Base-by-base conservation (phyloP, 495 filamentous ascomycete genomes). In the Echria macrotheca region DNA sequence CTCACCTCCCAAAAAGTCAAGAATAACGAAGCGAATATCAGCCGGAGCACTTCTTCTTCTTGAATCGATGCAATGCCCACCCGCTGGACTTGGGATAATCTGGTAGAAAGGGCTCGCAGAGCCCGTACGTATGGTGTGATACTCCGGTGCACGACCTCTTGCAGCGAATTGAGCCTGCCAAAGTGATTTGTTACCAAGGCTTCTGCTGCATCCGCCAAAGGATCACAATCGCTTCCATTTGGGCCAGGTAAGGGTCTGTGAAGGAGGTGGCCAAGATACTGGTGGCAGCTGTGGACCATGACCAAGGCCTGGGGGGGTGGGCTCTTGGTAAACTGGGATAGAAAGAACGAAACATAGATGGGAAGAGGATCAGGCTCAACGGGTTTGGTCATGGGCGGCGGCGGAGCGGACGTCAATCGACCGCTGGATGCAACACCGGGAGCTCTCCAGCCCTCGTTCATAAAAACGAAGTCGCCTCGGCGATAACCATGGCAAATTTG, bases 1-100 rank as follows among this genome's bases (percentile, higher is more conserved):
- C n/a, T 2, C 12, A 43, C 40, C 40, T 44, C 41, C 41, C 41
- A 44, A 14, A 44, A 31, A n/a, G 41, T 19, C 41, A 44, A 44
- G 22, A 26, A 44, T n/a, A 44, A 25, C 14, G 23, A 44, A 18
- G 41, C 4, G 14, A 44, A 44, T 2, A 44, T 18, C 1, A 44
- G 41, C 23, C 21, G 41, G 23, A 44, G 14, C 21, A 44, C 24
- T 15, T 44, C 41, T 14, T 44, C 41, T 18, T 44, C 41, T 4
- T 44, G 11, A 14, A 44, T 31, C 14, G n/a, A 9, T 3, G 5
- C 41, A 25, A 44, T 44, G 24, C 41, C 41, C 5, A 18, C 11
- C 6, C 24, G 41, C 41, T 44, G 41, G 12, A 44, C 21, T 1
- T 44, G n/a, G 14, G 24, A 22, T 14, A 44, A 5, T 15, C 18